Evolutionary conservation across 208 protist genomes (phyloP).

Genomic region (Crithidia bombi): DNA sequence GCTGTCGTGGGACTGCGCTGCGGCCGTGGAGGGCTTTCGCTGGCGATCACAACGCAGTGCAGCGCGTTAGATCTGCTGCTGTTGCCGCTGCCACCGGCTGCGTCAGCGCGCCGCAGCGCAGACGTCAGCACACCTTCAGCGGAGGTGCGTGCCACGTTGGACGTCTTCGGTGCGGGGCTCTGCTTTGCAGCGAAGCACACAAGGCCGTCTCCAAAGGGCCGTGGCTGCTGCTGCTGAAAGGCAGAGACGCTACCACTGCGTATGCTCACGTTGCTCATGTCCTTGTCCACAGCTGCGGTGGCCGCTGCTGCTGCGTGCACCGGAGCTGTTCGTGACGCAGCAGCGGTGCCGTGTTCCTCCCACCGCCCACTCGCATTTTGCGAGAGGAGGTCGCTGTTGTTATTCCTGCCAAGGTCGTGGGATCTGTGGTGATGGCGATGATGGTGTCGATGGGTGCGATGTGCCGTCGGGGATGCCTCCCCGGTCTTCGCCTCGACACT

Average conservation of each 20-base stretch:
- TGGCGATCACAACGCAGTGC: background rate
- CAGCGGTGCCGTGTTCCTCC: slow-evolving; percentile 11
- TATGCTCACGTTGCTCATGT: slow-evolving; percentile 5
- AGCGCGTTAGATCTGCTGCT: background rate
- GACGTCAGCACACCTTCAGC: background rate
- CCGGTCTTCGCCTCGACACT: background rate
- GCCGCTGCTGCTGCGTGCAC: background rate
- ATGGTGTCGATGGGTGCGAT: background rate
- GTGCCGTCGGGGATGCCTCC: background rate
- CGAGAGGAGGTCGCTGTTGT: slow-evolving; percentile 14
- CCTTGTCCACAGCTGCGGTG: background rate
- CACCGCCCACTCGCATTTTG: slow-evolving; percentile 5
- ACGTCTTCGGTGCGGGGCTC: slow-evolving; percentile 11
- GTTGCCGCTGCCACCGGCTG: background rate
- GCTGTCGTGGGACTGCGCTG: background rate
- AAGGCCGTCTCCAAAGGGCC: slow-evolving; percentile 8
- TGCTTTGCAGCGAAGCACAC: slow-evolving; percentile 19
- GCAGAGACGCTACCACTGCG: slow-evolving; percentile 3
- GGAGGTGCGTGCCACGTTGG: background rate
- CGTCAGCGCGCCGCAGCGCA: slow-evolving; percentile 8
- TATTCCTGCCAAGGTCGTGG: background rate
- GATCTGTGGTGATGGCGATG: background rate
- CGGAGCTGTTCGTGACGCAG: background rate
- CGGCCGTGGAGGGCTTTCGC: slow-evolving; percentile 2
- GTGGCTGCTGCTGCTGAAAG: slow-evolving; percentile 2